phyloP scores from a whole-genome alignment of 257 asterid species.

The Capsicum pubescens region DNA sequence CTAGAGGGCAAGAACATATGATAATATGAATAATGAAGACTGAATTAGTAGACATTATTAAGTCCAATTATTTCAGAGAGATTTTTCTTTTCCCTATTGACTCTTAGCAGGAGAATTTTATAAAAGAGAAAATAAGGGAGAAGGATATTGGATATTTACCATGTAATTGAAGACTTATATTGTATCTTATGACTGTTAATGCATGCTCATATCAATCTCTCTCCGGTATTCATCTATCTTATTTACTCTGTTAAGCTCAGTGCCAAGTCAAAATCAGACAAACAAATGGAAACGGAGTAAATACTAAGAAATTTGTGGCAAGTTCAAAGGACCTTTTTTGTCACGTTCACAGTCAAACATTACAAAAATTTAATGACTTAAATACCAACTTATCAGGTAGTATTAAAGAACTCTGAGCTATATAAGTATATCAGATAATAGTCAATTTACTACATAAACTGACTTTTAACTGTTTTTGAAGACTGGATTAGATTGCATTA shows the following conservation, averaged over 20 bases:
- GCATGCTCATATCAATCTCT: not conserved
- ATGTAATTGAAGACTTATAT: not conserved
- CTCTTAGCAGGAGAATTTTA: not conserved
- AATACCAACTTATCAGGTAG: not conserved
- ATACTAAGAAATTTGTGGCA: no score
- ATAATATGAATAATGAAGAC: conserved; percentile 18
- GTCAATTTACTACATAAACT: not conserved
- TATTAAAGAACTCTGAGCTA: not conserved
- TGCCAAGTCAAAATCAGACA: no score
- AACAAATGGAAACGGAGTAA: no score
- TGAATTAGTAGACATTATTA: not conserved
- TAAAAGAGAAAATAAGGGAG: conserved; percentile 7
- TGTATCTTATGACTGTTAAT: not conserved
- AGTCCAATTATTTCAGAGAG: not conserved
- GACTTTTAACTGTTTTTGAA: not conserved
- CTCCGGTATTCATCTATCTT: not conserved
- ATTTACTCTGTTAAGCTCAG: no score
- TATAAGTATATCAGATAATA: not conserved
- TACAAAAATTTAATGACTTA: not conserved
- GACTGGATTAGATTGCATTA: not conserved
- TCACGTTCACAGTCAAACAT: not conserved
- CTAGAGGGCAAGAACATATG: conserved; percentile 61
- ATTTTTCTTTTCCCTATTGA: not conserved
- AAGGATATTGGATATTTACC: not conserved
- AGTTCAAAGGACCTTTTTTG: not conserved